Percentiles rank a stretch among this genome's conserved stretches.
Conservation (phyloP, 2,329 filamentous ascomycete species). For the Decorospora gaudefroyi region DNA sequence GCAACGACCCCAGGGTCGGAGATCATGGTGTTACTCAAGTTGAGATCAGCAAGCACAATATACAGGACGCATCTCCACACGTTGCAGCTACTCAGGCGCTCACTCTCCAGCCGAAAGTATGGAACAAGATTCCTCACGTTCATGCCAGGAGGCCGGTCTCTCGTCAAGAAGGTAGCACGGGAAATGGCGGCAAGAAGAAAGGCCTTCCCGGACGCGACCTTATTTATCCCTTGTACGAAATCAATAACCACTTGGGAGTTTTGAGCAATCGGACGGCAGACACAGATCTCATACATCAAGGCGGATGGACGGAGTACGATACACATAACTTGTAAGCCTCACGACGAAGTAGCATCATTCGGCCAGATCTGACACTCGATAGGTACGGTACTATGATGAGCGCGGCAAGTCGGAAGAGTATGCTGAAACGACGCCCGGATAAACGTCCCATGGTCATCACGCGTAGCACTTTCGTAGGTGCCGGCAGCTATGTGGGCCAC, state of each 20-base stretch:
- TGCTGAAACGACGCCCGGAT: constrained; percentile 68
- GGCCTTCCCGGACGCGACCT: constrained; percentile 67
- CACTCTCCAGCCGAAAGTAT: not conserved
- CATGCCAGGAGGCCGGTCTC: too few relatives aligned
- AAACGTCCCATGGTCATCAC: constrained; percentile 73
- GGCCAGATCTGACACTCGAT: not conserved
- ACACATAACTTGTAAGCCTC: constrained; percentile 69
- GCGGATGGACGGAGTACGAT: constrained; percentile 71
- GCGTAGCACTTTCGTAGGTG: constrained; percentile 75
- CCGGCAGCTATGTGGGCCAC: constrained; percentile 63
- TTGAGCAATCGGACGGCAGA: constrained; percentile 59
- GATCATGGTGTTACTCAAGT: constrained; percentile 51
- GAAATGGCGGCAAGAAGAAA: constrained; percentile 51
- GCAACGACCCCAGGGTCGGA: constrained; percentile 47
- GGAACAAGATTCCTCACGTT: too few relatives aligned
- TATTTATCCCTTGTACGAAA: constrained; percentile 66
- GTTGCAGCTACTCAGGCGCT: not conserved
- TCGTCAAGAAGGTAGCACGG: constrained; percentile 17
- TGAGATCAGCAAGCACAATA: not conserved
- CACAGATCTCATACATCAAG: constrained; percentile 69
- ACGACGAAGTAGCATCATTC: not conserved
- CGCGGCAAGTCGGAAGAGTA: constrained; percentile 65
- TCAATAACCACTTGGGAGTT: constrained; percentile 60
- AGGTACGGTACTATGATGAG: constrained; percentile 76
- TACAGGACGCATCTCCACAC: not conserved